Evolutionary conservation across 1,284 basidiomycete species (phyloP).

Genomic region (Lentinus polychrous): DNA sequence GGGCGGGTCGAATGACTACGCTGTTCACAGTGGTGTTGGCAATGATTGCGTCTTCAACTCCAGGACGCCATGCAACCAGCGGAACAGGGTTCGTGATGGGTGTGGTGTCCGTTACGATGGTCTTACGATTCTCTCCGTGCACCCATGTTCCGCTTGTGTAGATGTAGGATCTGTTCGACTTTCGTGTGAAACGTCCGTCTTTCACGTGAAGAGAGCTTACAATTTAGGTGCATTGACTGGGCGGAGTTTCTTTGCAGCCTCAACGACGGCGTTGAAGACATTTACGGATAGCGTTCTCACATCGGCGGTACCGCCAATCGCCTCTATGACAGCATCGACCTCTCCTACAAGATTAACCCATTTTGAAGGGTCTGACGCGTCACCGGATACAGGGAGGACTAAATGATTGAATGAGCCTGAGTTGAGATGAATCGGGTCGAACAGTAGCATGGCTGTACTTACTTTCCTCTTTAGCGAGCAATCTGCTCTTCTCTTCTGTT

Average conservation of each 20-base stretch:
- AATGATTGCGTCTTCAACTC: slow-evolving; percentile 30
- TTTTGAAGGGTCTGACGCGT: slow-evolving; percentile 26
- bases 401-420: neutral
- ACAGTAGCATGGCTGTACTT: slow-evolving; percentile 8
- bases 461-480: slow-evolving; percentile 40
- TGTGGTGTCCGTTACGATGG: slow-evolving; percentile 30
- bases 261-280: slow-evolving; percentile 30
- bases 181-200: neutral
- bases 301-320: slow-evolving; percentile 19
- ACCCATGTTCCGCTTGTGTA: slow-evolving; percentile 46
- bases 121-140: slow-evolving; percentile 32
- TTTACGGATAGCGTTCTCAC: slow-evolving; percentile 15
- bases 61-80: slow-evolving; percentile 32
- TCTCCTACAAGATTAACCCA: slow-evolving; percentile 35
- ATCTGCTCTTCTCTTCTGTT: slow-evolving; percentile 30
- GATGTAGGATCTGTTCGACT: slow-evolving; percentile 30
- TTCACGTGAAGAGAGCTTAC: neutral
- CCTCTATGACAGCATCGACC: slow-evolving; percentile 40
- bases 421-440: too few species aligned
- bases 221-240: slow-evolving; percentile 32
- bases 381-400: slow-evolving; percentile 43
- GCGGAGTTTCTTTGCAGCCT: slow-evolving; percentile 22
- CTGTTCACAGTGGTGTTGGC: slow-evolving; percentile 31
- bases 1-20: slow-evolving; percentile 41
- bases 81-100: slow-evolving; percentile 23